Conservation (phyloP, 2,329 filamentous ascomycete species). For the Colletotrichum shisoi region DNA sequence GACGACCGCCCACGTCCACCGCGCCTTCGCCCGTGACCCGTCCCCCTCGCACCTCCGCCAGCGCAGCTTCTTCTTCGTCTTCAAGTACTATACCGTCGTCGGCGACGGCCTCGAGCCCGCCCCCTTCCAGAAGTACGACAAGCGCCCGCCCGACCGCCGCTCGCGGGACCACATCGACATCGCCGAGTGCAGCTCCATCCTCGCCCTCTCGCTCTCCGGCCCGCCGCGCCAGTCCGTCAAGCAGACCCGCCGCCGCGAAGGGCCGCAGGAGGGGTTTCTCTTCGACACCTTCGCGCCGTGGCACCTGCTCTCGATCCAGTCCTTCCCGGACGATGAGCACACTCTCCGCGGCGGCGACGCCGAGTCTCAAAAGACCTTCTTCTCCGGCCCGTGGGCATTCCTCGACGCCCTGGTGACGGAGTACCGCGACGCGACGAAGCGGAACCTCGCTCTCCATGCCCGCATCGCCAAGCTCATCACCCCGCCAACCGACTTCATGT, state of each 20-base stretch:
- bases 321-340: constrained; percentile 66
- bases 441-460: constrained; percentile 65
- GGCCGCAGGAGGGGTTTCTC: constrained; percentile 58
- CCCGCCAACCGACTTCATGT: constrained; percentile 67
- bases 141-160: constrained; percentile 50
- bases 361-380: constrained; percentile 58
- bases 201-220: constrained; percentile 66
- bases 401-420: constrained; percentile 65
- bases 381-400: constrained; percentile 69
- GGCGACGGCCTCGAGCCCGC: constrained; percentile 64
- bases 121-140: constrained; percentile 67
- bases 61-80: constrained; percentile 67
- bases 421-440: constrained; percentile 66
- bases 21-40: constrained; percentile 52
- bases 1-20: constrained; percentile 58
- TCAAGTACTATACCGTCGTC: constrained; percentile 71
- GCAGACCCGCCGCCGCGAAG: constrained; percentile 58
- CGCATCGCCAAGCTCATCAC: constrained; percentile 66
- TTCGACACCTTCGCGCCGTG: constrained; percentile 68
- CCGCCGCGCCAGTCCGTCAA: constrained; percentile 58
- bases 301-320: constrained; percentile 67
- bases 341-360: constrained; percentile 64
- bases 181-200: constrained; percentile 65
- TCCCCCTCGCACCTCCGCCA: constrained; percentile 57
- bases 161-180: constrained; percentile 64